A percentile compares a stretch with the other conserved stretches of the same genome.
Evolutionary conservation across 345 rosid species (phyloP).

Genomic region (Erucastrum elatum): DNA sequence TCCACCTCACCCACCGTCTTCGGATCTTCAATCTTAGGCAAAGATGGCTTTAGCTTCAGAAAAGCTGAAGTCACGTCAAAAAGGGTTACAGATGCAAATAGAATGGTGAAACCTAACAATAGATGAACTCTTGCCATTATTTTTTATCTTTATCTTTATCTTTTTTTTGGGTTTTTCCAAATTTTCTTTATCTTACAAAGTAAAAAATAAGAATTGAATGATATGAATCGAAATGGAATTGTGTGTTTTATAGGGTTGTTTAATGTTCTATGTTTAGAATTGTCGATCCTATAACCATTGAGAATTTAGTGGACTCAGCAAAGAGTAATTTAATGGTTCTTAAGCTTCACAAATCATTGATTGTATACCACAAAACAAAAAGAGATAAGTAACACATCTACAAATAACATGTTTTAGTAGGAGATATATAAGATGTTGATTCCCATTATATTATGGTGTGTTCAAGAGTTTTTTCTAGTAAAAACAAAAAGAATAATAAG

Average conservation of each 20-base stretch:
- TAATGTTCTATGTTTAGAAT: slow-evolving; percentile 30
- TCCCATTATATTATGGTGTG: background rate
- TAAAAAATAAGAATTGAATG: background rate
- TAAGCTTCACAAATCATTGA: slow-evolving; percentile 6
- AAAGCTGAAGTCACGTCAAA: slow-evolving; percentile 22
- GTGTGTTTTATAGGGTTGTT: slow-evolving; percentile 6
- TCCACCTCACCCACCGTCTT: slow-evolving; percentile 31
- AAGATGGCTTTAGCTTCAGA: background rate
- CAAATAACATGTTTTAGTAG: background rate
- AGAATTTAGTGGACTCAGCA: slow-evolving; percentile 6
- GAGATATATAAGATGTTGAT: background rate
- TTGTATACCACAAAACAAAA: background rate
- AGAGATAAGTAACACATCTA: background rate
- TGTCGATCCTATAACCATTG: background rate
- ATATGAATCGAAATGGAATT: background rate
- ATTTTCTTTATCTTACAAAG: background rate
- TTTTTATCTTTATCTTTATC: background rate
- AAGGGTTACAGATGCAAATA: slow-evolving; percentile 8
- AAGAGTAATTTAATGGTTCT: slow-evolving; percentile 17
- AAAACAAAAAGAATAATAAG: background rate
- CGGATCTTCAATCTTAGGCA: slow-evolving; percentile 20
- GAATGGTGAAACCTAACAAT: slow-evolving; percentile 20
- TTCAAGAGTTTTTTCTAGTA: background rate
- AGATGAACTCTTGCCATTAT: slow-evolving; percentile 34
- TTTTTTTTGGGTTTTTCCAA: background rate